These are phyloP conservation scores for Typha latifolia DNA, from an alignment of 176 grass and related monocot genomes.

Conservation along the genomic window DNA sequence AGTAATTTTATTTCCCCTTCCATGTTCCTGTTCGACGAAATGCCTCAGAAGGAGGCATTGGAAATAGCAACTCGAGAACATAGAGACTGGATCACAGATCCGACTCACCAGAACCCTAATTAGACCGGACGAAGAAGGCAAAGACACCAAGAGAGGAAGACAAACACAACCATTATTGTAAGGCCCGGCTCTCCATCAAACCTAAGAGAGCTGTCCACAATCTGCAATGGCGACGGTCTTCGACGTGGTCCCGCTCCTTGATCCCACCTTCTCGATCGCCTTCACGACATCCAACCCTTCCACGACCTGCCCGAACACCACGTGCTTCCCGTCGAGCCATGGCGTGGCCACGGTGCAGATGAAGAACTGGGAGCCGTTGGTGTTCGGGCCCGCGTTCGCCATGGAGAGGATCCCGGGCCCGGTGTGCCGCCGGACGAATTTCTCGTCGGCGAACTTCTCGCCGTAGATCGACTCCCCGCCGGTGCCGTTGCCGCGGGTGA, in stretches of 20 bases:
- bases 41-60: too few species aligned
- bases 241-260: not conserved
- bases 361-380: constrained; percentile 30
- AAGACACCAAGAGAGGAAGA: too few species aligned
- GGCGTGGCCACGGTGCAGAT: constrained; percentile 14
- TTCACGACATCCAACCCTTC: constrained; percentile 15
- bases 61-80: too few species aligned
- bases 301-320: constrained; percentile 19
- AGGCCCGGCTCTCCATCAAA: not conserved
- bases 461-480: constrained; percentile 35
- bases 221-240: constrained; percentile 7
- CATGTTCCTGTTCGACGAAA: too few species aligned
- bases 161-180: too few species aligned
- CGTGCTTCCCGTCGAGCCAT: constrained; percentile 27
- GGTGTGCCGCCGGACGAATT: constrained; percentile 4
- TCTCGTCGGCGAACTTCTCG: constrained; percentile 13
- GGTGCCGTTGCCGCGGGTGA: constrained; percentile 18
- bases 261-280: constrained; percentile 25
- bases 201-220: constrained; percentile 23
- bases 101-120: too few species aligned
- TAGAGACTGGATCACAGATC: too few species aligned
- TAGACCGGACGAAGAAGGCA: too few species aligned
- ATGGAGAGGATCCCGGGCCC: constrained; percentile 7
- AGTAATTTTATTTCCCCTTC: too few species aligned
- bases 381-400: constrained; percentile 21